Evolutionary conservation across 805 yeast genomes (phyloP).

Genomic region (Ogataea pini): DNA sequence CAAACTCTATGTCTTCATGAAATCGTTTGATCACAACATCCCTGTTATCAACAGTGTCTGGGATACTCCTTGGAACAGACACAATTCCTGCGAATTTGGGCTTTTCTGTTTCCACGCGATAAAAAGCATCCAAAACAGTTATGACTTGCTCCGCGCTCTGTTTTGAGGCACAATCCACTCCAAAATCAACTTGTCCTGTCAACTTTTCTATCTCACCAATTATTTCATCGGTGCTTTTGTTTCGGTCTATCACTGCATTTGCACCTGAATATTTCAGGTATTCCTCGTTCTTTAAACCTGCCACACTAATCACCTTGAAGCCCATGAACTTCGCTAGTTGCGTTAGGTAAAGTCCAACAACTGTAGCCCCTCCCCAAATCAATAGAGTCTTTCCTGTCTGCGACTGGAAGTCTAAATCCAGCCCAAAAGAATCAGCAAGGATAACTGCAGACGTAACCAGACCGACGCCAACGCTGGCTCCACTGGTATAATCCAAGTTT

Average conservation of each 20-base stretch:
- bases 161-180: conserved; percentile 47
- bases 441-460: conserved; percentile 43
- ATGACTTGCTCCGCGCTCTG: conserved; percentile 39
- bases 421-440: conserved; percentile 16
- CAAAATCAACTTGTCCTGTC: conserved; percentile 35
- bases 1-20: conserved; percentile 44
- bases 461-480: conserved; percentile 50
- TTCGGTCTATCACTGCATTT: conserved; percentile 40
- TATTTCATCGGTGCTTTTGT: conserved; percentile 28
- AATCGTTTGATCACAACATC: conserved; percentile 42
- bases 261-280: conserved; percentile 31
- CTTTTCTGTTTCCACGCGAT: conserved; percentile 9
- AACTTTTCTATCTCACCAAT: conserved; percentile 22
- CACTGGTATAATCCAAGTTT: conserved; percentile 37
- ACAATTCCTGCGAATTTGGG: conserved; percentile 42
- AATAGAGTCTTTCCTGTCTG: conserved; percentile 28
- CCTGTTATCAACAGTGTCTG: conserved; percentile 31
- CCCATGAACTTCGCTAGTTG: conserved; percentile 44
- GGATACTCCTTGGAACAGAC: conserved; percentile 32
- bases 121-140: conserved; percentile 30
- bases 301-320: conserved; percentile 38
- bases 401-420: neutral
- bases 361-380: conserved; percentile 53
- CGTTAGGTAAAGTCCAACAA: conserved; percentile 45
- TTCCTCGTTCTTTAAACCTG: conserved; percentile 25